Evolutionary conservation across 2,329 filamentous ascomycete species (phyloP).

Genomic region (Colletotrichum sp.): DNA sequence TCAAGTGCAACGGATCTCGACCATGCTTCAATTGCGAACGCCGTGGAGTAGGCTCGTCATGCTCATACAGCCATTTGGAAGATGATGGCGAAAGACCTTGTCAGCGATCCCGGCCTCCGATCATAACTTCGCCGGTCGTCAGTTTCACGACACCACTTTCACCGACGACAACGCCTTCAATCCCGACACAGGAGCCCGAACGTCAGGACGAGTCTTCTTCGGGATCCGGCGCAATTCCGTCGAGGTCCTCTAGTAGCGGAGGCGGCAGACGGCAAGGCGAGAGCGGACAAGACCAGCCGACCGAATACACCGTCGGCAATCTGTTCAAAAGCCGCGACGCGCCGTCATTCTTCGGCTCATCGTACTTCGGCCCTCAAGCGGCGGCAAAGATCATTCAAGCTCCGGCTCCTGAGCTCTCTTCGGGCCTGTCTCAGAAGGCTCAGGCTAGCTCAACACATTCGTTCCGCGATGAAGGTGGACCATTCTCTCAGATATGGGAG

Average conservation of each 20-base stretch:
- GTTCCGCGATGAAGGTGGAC: conserved; percentile 22
- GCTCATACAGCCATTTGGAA: conserved; percentile 7
- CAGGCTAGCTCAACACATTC: conserved; percentile 18
- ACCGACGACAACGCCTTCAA: not conserved
- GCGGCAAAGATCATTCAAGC: conserved; percentile 36
- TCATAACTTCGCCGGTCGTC: not conserved
- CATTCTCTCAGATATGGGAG: conserved; percentile 44
- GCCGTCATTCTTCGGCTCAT: conserved; percentile 33
- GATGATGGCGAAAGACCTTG: not conserved
- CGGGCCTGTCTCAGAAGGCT: conserved; percentile 25
- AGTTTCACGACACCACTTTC: not conserved
- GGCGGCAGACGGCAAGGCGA: not conserved
- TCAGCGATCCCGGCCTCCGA: not conserved
- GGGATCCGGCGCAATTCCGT: not conserved
- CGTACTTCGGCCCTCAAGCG: conserved; percentile 36
- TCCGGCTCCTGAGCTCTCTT: conserved; percentile 24
- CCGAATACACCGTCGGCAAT: conserved; percentile 27
- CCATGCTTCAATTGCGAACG: conserved; percentile 19
- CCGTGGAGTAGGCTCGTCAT: not conserved
- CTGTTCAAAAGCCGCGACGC: conserved; percentile 34
- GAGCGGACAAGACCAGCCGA: not conserved
- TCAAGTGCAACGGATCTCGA: conserved; percentile 14
- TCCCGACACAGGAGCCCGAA: not conserved
- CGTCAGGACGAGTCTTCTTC: not conserved
- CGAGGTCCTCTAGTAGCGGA: not conserved